Percentiles rank a stretch among this genome's conserved stretches.
Conservation (phyloP, 352 stramenopile species). For the Aphanomyces euteiches region DNA sequence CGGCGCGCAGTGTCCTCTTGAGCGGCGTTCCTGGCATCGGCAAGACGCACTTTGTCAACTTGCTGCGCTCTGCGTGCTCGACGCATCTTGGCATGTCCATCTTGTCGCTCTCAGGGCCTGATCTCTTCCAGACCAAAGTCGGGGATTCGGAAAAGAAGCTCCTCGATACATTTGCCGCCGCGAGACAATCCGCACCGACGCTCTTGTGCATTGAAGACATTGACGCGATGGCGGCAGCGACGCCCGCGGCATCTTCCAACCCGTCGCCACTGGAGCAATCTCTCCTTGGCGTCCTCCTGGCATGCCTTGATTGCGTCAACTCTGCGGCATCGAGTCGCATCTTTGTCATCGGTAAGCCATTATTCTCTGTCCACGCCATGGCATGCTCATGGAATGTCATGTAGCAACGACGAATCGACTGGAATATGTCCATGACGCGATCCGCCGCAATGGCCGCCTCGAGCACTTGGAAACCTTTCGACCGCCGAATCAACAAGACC, state of each 20-base stretch:
- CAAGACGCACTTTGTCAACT: conserved; percentile 44
- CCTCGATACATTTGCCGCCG: conserved; percentile 54
- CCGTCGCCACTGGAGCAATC: conserved; percentile 48
- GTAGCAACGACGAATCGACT: conserved; percentile 63
- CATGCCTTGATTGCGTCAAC: conserved; percentile 73
- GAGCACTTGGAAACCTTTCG: conserved; percentile 94
- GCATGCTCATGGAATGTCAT: conserved; percentile 19
- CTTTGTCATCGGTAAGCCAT: conserved; percentile 52
- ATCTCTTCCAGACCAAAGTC: conserved; percentile 92
- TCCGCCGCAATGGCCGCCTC: conserved; percentile 95
- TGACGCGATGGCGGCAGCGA: conserved; percentile 79
- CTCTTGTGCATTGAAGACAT: conserved; percentile 89
- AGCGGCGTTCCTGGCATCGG: conserved; percentile 66
- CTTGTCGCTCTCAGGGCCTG: conserved; percentile 71
- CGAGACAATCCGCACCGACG: conserved; percentile 45
- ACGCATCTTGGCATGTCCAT: conserved; percentile 37
- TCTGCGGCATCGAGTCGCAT: conserved; percentile 40
- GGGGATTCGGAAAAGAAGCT: conserved; percentile 86
- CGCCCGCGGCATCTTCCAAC: conserved; percentile 31
- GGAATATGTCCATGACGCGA: conserved; percentile 84
- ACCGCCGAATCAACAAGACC: conserved; percentile 88
- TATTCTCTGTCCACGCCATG: conserved; percentile 13
- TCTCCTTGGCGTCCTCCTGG: conserved; percentile 80
- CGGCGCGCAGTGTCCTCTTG: conserved; percentile 56
- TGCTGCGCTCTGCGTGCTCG: not conserved